These are phyloP conservation scores for Gynostemma pentaphyllum DNA, from an alignment of 306 rosid species.

Conservation along the genomic window DNA sequence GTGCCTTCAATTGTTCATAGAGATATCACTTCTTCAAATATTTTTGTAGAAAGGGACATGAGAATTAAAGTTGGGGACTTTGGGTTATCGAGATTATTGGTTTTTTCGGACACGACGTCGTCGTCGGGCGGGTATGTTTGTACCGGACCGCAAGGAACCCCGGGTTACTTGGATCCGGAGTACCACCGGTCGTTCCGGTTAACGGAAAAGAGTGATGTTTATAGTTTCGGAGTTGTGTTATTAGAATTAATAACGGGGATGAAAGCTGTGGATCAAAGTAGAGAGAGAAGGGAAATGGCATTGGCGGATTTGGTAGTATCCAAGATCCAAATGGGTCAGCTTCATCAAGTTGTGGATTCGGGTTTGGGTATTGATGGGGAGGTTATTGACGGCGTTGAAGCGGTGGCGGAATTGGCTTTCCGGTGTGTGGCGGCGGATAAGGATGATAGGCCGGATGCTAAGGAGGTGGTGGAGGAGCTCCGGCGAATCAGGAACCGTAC, in stretches of 20 bases:
- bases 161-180: conserved; percentile 93
- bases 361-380: conserved; percentile 25
- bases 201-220: conserved; percentile 93
- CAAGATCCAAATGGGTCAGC: conserved; percentile 73
- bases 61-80: conserved; percentile 85
- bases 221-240: conserved; percentile 84
- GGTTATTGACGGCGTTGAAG: conserved; percentile 26
- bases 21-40: conserved; percentile 76
- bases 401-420: conserved; percentile 80
- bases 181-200: conserved; percentile 80
- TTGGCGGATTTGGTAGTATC: conserved; percentile 79
- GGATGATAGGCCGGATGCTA: conserved; percentile 82
- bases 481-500: conserved; percentile 32
- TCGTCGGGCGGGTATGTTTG: conserved; percentile 52
- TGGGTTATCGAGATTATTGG: conserved; percentile 71
- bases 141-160: conserved; percentile 97
- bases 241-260: conserved; percentile 65
- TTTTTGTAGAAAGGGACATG: conserved; percentile 80
- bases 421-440: conserved; percentile 89
- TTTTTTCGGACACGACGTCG: conserved; percentile 42
- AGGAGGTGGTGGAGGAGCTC: conserved; percentile 75
- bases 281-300: conserved; percentile 73
- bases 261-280: conserved; percentile 62
- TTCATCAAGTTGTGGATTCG: conserved; percentile 67
- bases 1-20: conserved; percentile 79